phyloP scores from a whole-genome alignment of 371 early-diverging fungal species.

The Lichtheimia corymbifera region DNA sequence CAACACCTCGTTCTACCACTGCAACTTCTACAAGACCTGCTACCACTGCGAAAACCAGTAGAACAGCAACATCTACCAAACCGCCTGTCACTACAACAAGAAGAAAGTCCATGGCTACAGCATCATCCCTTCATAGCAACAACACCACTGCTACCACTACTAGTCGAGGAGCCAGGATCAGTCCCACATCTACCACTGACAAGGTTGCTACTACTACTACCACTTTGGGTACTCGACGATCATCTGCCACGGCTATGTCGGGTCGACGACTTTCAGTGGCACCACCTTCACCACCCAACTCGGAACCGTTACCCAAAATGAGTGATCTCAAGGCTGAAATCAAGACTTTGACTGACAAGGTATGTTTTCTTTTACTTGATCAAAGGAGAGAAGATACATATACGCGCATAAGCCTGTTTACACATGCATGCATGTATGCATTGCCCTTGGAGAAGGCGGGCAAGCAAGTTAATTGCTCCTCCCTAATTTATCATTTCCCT shows the following conservation, averaged over 20 bases:
- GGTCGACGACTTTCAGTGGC: conserved; percentile 1
- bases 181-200: background rate
- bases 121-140: no score
- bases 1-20: background rate
- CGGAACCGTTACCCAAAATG: background rate
- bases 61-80: conserved; percentile 1
- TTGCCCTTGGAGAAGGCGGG: no score
- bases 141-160: background rate
- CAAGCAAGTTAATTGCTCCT: no score
- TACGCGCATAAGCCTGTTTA: background rate
- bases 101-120: background rate
- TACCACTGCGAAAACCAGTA: background rate
- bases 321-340: conserved; percentile 10
- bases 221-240: background rate
- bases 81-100: background rate
- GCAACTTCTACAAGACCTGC: background rate
- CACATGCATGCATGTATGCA: background rate
- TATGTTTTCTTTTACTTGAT: background rate
- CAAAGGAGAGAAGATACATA: background rate
- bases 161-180: background rate
- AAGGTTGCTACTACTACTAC: background rate
- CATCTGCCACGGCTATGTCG: background rate
- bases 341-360: conserved; percentile 12
- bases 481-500: background rate
- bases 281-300: background rate